phyloP scores from a whole-genome alignment of 352 stramenopile genomes.

The Peronospora belbahrii region DNA sequence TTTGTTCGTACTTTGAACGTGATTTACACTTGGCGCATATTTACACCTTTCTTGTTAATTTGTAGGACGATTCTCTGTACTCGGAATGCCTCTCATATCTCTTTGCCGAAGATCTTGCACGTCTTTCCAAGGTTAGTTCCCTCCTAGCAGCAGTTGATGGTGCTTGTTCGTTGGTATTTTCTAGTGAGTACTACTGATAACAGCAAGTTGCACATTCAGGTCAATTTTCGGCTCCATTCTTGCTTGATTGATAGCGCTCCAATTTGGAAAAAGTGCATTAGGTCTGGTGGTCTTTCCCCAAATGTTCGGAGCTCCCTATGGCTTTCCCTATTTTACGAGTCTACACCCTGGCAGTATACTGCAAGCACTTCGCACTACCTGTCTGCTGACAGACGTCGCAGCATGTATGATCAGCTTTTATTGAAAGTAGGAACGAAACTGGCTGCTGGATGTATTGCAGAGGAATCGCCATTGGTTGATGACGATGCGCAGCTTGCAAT shows the following conservation, averaged over 20 bases:
- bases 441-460: constrained; percentile 10
- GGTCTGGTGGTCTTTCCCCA: constrained; percentile 38
- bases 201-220: constrained; percentile 7
- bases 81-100: constrained; percentile 42
- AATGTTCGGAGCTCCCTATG: constrained; percentile 48
- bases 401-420: constrained; percentile 66
- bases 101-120: constrained; percentile 37
- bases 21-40: background rate
- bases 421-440: constrained; percentile 44
- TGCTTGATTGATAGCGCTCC: constrained; percentile 39
- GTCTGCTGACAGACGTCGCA: constrained; percentile 30
- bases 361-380: constrained; percentile 35
- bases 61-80: constrained; percentile 27
- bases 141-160: background rate
- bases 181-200: background rate
- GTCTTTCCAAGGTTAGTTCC: constrained; percentile 27
- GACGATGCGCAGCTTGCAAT: constrained; percentile 46
- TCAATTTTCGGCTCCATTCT: constrained; percentile 32
- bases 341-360: constrained; percentile 38
- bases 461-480: constrained; percentile 20
- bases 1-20: constrained; percentile 2
- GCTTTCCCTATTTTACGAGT: constrained; percentile 58
- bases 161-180: background rate
- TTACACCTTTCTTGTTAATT: constrained; percentile 1
- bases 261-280: constrained; percentile 70